Base-by-base conservation (phyloP, 108 stramenopile genomes). In the Cyclotella choctawhatcheeana region DNA sequence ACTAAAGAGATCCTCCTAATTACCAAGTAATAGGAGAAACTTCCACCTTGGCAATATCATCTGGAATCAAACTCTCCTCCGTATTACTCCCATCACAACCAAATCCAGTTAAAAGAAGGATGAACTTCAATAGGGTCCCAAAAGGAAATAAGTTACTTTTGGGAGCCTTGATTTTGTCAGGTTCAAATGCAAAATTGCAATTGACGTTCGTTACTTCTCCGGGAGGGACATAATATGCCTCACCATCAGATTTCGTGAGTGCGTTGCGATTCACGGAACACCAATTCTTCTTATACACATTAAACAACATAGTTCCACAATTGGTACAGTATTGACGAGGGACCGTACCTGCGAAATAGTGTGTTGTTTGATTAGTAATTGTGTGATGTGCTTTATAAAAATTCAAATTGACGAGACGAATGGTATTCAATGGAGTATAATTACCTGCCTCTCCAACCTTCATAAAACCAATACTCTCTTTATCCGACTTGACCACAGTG, bases 201-300 rank as follows among this genome's bases (percentile, higher is more conserved):
- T 52, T n/a, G 1, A 52, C 21, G 24, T 52, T 52, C 58, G 63
- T 43, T 13, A 76, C 69, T 10, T 26, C 27, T 13, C 44, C 31
- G 10, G 25, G n/a, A 0, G 44, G 63, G 2, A 35, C 60, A 33
- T 27, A 76, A 3, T 68, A 44, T 53, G 30, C 32, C 27, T 69
- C 74, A 29, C 51, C 24, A 10, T 76, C 74, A 1, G 0, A n/a
- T 4, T 60, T 43, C 2, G 58, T 60, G 21, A 76, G 21, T 1
- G 69, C 58, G 45, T 76, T 76, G 18, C 74, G 74, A 40, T 76
- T 76, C 37, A 30, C 60, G 22, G 74, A 68, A 53, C 68, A 69
- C 74, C 74, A 76, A 50, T 60, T 76, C 16, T 68, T 60, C 5
- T 2, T 0, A 17, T 26, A 76, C 6, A 64, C 74, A 34, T 70